Base-by-base conservation (phyloP, 208 protist genomes). In the Endotrypanum monterogeii region DNA sequence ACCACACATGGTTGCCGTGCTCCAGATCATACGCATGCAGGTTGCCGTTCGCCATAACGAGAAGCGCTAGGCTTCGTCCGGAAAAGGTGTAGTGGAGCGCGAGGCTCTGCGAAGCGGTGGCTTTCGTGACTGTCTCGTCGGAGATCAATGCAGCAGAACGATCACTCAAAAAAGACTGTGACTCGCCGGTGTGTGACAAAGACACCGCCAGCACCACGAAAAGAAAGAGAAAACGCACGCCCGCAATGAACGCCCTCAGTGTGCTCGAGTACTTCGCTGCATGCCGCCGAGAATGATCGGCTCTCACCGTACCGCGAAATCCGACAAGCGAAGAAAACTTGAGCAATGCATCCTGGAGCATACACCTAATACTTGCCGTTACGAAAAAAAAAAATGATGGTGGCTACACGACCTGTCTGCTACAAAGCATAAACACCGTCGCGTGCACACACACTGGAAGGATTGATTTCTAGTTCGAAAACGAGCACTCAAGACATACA, bases 11-110 rank as follows among this genome's bases (percentile, higher is more conserved):
- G 0, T 57, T 5, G 25, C 88, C 83, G 2, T 63, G 76, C 11
- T 83, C 74, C 2, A 89, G 60, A 46, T 85, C 65, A 62, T 86
- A 84, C 7, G 90, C 84, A 35, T 80, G 71, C 9, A 95, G 61
- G 18, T 67, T 69, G 1, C 90, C 90, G 28, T 89, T 67, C 39
- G 72, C 80, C 20, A 77, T 82, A 2, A 93, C 71, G 6, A 95
- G 65, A 18, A 95, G 73, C 14, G 82, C 61, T 67, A 91, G 80
- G 41, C 67, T 87, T 9, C 37, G 57, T 7, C 70, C 77, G 14
- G 58, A 75, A 51, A 89, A 80, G 12, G 73, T 83, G 76, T 85
- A 82, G 41, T 75, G 79, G 44, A 80, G 77, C 58, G 84, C 67
- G 16, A 94, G 30, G 14, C 80, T 71, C 28, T 57, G 52, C 30